Conservation (phyloP, 345 rosid species). For the Excoecaria cochinchinensis region DNA sequence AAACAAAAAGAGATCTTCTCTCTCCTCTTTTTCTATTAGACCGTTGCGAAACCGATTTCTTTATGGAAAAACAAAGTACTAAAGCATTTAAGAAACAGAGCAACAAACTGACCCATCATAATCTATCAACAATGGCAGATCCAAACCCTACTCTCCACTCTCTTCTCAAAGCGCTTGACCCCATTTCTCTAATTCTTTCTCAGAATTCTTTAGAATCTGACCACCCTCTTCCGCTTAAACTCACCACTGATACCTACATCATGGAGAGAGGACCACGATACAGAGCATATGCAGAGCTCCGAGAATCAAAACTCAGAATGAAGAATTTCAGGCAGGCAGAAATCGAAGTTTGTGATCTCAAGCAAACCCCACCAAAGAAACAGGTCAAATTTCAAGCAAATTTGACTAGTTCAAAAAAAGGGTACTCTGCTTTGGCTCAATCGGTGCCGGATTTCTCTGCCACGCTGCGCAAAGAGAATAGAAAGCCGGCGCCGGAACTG, state of each 20-base stretch:
- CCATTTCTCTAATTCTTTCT: constrained; percentile 66
- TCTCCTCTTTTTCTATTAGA: constrained; percentile 30
- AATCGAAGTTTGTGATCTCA: constrained; percentile 31
- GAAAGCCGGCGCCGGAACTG: constrained; percentile 52
- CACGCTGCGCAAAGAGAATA: constrained; percentile 67
- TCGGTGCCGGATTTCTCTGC: constrained; percentile 83
- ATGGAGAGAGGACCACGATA: constrained; percentile 89
- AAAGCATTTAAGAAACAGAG: constrained; percentile 14
- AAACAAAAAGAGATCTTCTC: not conserved
- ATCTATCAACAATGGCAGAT: constrained; percentile 36
- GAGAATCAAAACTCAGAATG: constrained; percentile 62
- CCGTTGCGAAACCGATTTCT: constrained; percentile 43
- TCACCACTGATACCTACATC: constrained; percentile 41
- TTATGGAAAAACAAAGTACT: constrained; percentile 13
- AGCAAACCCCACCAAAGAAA: constrained; percentile 49
- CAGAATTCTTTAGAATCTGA: constrained; percentile 40
- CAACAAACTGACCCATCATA: not conserved
- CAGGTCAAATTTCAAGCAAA: constrained; percentile 59
- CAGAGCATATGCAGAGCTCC: constrained; percentile 58
- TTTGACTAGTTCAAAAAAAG: constrained; percentile 29
- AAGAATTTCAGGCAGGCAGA: constrained; percentile 38
- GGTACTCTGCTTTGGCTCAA: constrained; percentile 52
- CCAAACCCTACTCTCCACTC: constrained; percentile 37
- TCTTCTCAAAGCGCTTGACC: constrained; percentile 45
- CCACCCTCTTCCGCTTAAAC: constrained; percentile 46